Base-by-base conservation (phyloP, 116 monocot genomes). In the Papilionanthe hybrid region DNA sequence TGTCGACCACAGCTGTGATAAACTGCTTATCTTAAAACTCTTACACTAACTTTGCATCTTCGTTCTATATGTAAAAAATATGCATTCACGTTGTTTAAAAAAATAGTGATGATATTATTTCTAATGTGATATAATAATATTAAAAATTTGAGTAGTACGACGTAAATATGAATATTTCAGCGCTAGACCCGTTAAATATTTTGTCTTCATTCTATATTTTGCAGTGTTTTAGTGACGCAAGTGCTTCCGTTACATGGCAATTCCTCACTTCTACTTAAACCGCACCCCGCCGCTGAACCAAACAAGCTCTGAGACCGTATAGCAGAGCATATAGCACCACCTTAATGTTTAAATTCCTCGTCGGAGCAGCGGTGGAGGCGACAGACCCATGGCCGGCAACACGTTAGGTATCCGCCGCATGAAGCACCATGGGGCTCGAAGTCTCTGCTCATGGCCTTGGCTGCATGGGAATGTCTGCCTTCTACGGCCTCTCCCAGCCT, bases 381-480 rank as follows among this genome's bases (percentile, higher is more conserved):
- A 79, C 76, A 0, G 25, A 44, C 7, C 73, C 11, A 82, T 83
- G 81, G 79, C 83, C 11, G 49, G 32, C 5, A 7, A 71, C 8
- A 45, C 71, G 63, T 23, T 37, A 79, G 77, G 9, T 55, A 78
- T 81, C 76, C 68, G 41, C 6, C 81, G 86, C 45, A 83, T 87
- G 58, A 86, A 86, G 80, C 81, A 0, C 84, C 82, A 3, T 89
- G 86, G 68, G 92, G 89, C 18, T 92, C 69, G 86, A 88, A 84
- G 90, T 93, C n/a, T 94, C 94, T 43, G 74, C 79, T 3, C 94
- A 86, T 32, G 91, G 91, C 13, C 78, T 93, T 7, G 91, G 94
- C 4, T 94, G 91, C 83, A 94, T 94, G 94, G 91, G 88, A 45
- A 89, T 94, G 88, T 91, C 94, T 0, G 79, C 85, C 81, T 88